These are phyloP conservation scores for Claviceps sp. DNA, from an alignment of 2,329 filamentous ascomycete genomes.

Conservation along the genomic window DNA sequence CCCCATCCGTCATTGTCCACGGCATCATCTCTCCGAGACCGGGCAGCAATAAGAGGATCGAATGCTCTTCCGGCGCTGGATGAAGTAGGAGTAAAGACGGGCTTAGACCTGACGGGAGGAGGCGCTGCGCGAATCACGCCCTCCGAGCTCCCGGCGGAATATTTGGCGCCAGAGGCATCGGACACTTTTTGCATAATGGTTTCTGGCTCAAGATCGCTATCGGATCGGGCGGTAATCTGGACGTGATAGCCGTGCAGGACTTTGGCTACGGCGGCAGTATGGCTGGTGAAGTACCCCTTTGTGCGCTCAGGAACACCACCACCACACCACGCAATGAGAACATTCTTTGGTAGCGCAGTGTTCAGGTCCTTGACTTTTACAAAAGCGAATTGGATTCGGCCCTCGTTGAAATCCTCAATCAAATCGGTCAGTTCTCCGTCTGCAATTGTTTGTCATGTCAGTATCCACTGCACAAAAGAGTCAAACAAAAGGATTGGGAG, in stretches of 20 bases:
- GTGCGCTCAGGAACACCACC: constrained; percentile 96
- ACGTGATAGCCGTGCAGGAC: constrained; percentile 95
- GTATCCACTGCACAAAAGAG: constrained; percentile 2
- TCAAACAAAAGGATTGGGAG: background rate
- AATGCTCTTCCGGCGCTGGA: constrained; percentile 35
- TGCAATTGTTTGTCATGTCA: constrained; percentile 23
- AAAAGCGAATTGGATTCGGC: constrained; percentile 91
- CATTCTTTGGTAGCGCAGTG: constrained; percentile 74
- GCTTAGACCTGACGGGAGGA: constrained; percentile 72
- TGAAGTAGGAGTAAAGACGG: constrained; percentile 71
- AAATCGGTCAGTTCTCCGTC: constrained; percentile 85
- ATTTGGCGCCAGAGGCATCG: constrained; percentile 90
- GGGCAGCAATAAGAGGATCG: constrained; percentile 55
- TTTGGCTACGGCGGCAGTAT: constrained; percentile 79
- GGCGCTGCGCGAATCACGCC: constrained; percentile 39
- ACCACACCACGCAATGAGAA: constrained; percentile 92
- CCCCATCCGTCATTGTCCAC: constrained; percentile 89
- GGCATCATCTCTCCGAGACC: constrained; percentile 44
- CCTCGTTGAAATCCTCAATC: constrained; percentile 92
- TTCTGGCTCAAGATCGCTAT: constrained; percentile 76
- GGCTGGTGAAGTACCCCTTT: constrained; percentile 96
- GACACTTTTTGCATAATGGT: constrained; percentile 84
- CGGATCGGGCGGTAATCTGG: constrained; percentile 88
- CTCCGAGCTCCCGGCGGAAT: constrained; percentile 55
- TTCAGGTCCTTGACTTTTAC: constrained; percentile 96